phyloP scores from a whole-genome alignment of 2,329 filamentous ascomycete species.

The Aureobasidium sp. region DNA sequence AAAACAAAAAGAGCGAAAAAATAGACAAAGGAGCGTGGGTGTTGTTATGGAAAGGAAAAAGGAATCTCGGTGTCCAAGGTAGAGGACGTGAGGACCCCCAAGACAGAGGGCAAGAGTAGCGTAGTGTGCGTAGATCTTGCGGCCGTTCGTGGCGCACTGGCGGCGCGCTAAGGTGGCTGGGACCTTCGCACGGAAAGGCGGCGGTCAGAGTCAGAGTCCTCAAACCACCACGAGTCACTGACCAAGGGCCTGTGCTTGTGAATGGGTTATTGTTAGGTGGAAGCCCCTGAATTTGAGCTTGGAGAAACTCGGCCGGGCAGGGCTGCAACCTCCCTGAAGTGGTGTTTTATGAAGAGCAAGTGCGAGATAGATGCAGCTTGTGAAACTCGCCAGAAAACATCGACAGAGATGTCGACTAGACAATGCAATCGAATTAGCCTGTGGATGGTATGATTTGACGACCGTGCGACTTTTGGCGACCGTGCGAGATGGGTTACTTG shows the following conservation, averaged over 20 bases:
- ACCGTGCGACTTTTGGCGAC: not conserved
- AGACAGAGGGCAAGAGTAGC: not conserved
- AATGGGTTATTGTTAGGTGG: slow-evolving; percentile 1
- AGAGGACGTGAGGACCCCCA: not conserved
- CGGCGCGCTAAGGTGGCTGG: not conserved
- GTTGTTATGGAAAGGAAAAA: slow-evolving; percentile 7
- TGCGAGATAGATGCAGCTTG: not conserved
- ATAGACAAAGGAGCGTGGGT: slow-evolving; percentile 10
- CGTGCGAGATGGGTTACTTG: not conserved
- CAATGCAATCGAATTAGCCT: not conserved
- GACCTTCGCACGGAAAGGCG: not conserved
- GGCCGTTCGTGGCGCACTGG: slow-evolving; percentile 6
- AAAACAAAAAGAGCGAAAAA: slow-evolving; percentile 10
- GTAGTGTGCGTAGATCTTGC: slow-evolving; percentile 1
- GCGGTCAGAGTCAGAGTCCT: not conserved
- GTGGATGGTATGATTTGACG: not conserved
- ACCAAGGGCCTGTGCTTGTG: not conserved
- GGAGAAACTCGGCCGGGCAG: not conserved
- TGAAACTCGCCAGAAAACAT: not conserved
- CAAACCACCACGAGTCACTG: not conserved
- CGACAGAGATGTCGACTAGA: not conserved
- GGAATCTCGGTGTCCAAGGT: slow-evolving; percentile 1
- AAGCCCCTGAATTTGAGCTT: not conserved
- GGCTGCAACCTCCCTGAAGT: not conserved
- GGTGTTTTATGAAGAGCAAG: not conserved